A percentile compares a stretch with the other conserved stretches of the same genome.
Conservation (phyloP, 306 rosid genomes). For the Albizia julibrissin region DNA sequence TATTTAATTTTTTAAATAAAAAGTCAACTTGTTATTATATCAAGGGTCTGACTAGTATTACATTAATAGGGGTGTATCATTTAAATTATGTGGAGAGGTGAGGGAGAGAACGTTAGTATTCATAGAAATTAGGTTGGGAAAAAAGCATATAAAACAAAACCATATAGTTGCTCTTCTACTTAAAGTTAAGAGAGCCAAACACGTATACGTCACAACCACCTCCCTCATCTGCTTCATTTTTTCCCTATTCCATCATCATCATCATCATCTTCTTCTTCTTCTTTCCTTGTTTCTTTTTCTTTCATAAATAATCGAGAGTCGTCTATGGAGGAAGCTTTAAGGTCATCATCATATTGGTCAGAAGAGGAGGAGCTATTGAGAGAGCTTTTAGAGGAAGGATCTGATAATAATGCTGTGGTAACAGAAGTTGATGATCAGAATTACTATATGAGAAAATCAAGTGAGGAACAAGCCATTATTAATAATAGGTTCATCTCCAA, state of each 20-base stretch:
- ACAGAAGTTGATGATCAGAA: neutral
- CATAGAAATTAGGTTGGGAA: constrained; percentile 43
- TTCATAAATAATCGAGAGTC: constrained; percentile 25
- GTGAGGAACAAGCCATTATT: constrained; percentile 2
- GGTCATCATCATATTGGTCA: constrained; percentile 48
- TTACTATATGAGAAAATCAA: neutral
- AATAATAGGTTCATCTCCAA: constrained; percentile 49
- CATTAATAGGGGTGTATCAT: neutral
- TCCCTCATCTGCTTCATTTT: constrained; percentile 69
- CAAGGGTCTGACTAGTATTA: too few relatives aligned
- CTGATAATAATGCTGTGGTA: constrained; percentile 45
- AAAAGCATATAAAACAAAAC: constrained; percentile 47
- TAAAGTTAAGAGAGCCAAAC: constrained; percentile 55
- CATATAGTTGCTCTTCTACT: constrained; percentile 36
- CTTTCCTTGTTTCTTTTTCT: constrained; percentile 6
- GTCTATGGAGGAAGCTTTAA: constrained; percentile 47
- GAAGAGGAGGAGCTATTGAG: constrained; percentile 67
- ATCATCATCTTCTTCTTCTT: neutral
- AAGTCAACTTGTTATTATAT: too few relatives aligned
- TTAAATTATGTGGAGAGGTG: neutral
- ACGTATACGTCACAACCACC: constrained; percentile 55
- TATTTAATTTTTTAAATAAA: too few relatives aligned
- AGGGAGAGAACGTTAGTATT: neutral
- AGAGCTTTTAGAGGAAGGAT: constrained; percentile 65
- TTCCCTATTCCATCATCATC: constrained; percentile 32